Base-by-base conservation (phyloP, 148 eudicot species). In the Diospyros lotus region DNA sequence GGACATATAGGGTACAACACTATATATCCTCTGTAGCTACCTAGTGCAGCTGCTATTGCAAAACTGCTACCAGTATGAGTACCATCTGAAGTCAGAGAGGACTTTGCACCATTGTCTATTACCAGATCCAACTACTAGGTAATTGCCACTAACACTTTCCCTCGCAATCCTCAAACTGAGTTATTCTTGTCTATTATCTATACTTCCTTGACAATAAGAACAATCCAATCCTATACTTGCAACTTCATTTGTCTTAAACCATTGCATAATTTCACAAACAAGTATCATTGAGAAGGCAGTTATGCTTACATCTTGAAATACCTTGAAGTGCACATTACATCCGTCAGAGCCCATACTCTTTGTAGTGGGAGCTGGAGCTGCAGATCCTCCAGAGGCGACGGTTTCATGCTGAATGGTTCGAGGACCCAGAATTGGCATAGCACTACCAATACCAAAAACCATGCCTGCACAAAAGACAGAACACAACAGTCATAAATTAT, bases 391-490 rank as follows among this genome's bases (percentile, higher is more conserved):
- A 68, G 94, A 60, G 41, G 10, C 86, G 64, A 85, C 94, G 17
- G 84, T 78, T 76, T 93, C 97, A 64, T 86, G 94, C 63, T 86
- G 92, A 73, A 93, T 81, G 64, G 92, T 88, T 62, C 94, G 89
- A 48, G 98, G 97, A 72, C 98, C 98, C 86, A 89, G 59, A 18
- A 93, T 77, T 68, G 96, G 96, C 60, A 91, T 82, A 70, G 92
- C 96, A 82, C 91, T 88, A 46, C 98, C 98, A 78, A 90, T 84
- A 62, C 98, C 98, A 84, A 88, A 89, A 48, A 91, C 96, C 96
- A 91, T 60, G 11, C 98, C 98, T 93, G 60, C 41, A 61, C 3
- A 64, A 28, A 74, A 44, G n/a, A 45, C 45, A 39, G 42, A 43
- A 51, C 28, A 15, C 45, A 61, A 11, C 2, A 69, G 48, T 8